A percentile compares a stretch with the other conserved stretches of the same genome.
Evolutionary conservation across 768 basidiomycete genomes (phyloP).

Genomic region (Boletus subparvulus): DNA sequence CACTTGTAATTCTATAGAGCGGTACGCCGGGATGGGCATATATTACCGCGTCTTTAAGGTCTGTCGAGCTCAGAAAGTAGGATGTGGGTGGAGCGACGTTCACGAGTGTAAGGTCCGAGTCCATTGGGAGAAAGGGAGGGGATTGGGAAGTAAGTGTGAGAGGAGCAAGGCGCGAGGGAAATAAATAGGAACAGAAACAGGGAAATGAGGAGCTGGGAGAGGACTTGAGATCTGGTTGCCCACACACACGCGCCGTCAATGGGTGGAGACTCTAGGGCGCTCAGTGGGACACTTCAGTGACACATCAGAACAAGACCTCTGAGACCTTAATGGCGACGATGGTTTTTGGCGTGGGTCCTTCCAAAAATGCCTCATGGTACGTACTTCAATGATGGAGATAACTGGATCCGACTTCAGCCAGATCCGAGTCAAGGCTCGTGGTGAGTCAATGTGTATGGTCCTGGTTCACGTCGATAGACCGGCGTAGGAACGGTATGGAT

Average conservation of each 20-base stretch:
- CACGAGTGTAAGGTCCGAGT: constrained; percentile 30
- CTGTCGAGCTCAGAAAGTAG: constrained; percentile 27
- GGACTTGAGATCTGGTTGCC: background rate
- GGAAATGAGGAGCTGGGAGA: background rate
- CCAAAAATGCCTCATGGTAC: background rate
- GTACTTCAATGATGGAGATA: constrained; percentile 3
- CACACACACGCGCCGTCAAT: background rate
- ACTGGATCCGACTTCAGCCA: background rate
- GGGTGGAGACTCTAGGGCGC: background rate
- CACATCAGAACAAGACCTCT: background rate
- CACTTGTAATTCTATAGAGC: constrained; percentile 26
- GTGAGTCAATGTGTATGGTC: background rate
- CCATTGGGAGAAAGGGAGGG: constrained; percentile 16
- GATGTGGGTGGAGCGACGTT: constrained; percentile 22
- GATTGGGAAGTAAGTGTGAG: background rate
- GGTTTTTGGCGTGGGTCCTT: background rate
- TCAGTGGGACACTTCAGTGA: background rate
- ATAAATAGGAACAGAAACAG: background rate
- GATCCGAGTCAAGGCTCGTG: background rate
- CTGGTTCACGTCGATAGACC: background rate
- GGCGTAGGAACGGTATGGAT: background rate
- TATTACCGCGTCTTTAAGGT: constrained; percentile 18
- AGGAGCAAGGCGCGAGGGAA: background rate
- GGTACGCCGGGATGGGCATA: constrained; percentile 20
- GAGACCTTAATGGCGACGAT: background rate